Base-by-base conservation (phyloP, 768 basidiomycete genomes). In the Austroboletus festivus region DNA sequence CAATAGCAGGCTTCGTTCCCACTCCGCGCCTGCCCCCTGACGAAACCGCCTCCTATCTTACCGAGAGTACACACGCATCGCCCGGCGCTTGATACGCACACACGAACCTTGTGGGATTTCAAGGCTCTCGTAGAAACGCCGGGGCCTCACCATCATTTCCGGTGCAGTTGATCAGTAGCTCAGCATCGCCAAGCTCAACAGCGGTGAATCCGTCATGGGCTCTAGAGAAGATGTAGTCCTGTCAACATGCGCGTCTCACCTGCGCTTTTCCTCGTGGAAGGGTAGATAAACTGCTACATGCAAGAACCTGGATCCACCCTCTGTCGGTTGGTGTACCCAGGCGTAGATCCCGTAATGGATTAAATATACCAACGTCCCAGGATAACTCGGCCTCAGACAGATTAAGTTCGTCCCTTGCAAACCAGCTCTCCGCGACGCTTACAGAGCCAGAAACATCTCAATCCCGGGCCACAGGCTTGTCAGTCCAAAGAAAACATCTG, bases 41-140 rank as follows among this genome's bases (percentile, higher is more conserved):
- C 12, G 28, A 28, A 12, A 28, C 28, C 12, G 28, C 7, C 38
- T 22, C 7, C 24, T 24, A n/a, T 44, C 46, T 56, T 42, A 44
- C 64, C 65, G 13, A 58, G 52, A 19, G 44, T 48, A 53, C 54
- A 37, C 42, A 35, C 48, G 21, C n/a, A n/a, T n/a, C n/a, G 11
- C 20, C 21, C 16, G 50, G 18, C 12, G 19, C 26, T 35, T 19
- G 21, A 74, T 18, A 18, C 18, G 50, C 63, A 72, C 34, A 71
- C 60, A 26, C 71, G 70, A 39, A 75, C 58, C 46, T 51, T 65
- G 39, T 71, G 62, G 15, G 68, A 59, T n/a, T 58, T 53, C 50
- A 72, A 39, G 40, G 38, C 39, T 5, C 1, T n/a, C 23, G 30
- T 30, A 44, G 42, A 44, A 46, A 50, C 48, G 19, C 21, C 24